Conservation (phyloP, 164 flowering plant species). For the Magnolia kwangsiensis region DNA sequence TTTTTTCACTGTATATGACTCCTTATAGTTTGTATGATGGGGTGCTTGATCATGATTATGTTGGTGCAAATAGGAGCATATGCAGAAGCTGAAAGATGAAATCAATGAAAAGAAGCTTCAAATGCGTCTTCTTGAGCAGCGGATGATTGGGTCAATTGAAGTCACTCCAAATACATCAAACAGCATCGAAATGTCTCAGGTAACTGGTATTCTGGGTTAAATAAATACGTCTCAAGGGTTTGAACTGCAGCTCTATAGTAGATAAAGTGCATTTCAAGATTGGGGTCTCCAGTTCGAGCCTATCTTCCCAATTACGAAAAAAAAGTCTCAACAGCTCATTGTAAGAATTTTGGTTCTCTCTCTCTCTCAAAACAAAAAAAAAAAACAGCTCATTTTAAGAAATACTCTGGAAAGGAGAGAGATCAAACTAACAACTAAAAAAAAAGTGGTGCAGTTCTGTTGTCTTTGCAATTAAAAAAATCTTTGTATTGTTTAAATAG, state of each 20-base stretch:
- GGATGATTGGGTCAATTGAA: slow-evolving; percentile 64
- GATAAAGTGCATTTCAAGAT: too few species aligned
- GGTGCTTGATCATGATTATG: slow-evolving; percentile 9
- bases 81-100: slow-evolving; percentile 61
- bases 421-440: background rate
- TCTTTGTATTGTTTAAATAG: background rate
- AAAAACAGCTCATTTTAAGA: background rate
- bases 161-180: slow-evolving; percentile 34
- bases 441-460: background rate
- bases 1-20: background rate
- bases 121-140: slow-evolving; percentile 63
- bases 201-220: slow-evolving; percentile 15
- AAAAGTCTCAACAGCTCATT: background rate
- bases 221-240: background rate
- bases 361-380: too few species aligned
- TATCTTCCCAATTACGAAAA: too few species aligned
- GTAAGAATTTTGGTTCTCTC: background rate
- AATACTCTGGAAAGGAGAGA: background rate
- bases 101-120: slow-evolving; percentile 73
- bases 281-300: too few species aligned
- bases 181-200: slow-evolving; percentile 58
- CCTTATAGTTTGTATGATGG: background rate
- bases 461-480: too few species aligned
- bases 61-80: slow-evolving; percentile 43
- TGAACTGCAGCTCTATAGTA: background rate